Percentiles rank a stretch among this genome's conserved stretches.
Conservation (phyloP, 2,329 filamentous ascomycete species). For the Rutstroemia sp. region DNA sequence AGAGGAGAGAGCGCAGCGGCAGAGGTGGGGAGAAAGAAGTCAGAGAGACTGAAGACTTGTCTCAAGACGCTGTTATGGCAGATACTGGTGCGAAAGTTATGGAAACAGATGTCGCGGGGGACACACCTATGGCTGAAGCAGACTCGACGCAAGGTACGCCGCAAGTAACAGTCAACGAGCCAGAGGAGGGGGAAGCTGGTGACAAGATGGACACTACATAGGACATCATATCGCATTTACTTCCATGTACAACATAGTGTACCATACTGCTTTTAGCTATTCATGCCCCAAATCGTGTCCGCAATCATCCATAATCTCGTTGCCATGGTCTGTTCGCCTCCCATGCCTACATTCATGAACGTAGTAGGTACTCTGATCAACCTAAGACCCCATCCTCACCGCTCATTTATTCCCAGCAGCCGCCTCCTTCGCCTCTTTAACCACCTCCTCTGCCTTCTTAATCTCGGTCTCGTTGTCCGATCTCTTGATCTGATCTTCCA, state of each 20-base stretch:
- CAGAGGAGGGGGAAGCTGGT: slow-evolving; percentile 27
- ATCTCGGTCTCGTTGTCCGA: slow-evolving; percentile 44
- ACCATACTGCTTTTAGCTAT: slow-evolving; percentile 17
- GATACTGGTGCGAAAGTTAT: slow-evolving; percentile 40
- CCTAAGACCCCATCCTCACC: background rate
- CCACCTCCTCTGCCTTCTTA: slow-evolving; percentile 42
- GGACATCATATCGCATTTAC: background rate
- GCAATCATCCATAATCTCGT: too few species aligned
- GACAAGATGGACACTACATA: slow-evolving; percentile 62
- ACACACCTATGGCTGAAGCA: slow-evolving; percentile 24
- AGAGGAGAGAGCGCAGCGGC: slow-evolving; percentile 10
- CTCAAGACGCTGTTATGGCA: slow-evolving; percentile 53
- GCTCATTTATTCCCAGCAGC: background rate
- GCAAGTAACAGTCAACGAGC: slow-evolving; percentile 42
- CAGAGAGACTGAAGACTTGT: slow-evolving; percentile 28
- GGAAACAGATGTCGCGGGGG: slow-evolving; percentile 24
- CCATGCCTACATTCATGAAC: too few species aligned
- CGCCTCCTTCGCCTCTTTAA: slow-evolving; percentile 41
- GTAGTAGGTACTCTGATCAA: too few species aligned
- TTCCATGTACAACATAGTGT: slow-evolving; percentile 20
- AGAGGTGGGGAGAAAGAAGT: slow-evolving; percentile 7
- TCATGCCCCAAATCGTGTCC: too few species aligned
- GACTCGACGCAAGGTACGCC: slow-evolving; percentile 33
- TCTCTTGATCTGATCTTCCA: slow-evolving; percentile 68
- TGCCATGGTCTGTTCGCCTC: too few species aligned